A percentile compares a stretch with the other conserved stretches of the same genome.
phyloP scores from a whole-genome alignment of 2,329 filamentous ascomycete genomes.

The Fusarium liriodendri region DNA sequence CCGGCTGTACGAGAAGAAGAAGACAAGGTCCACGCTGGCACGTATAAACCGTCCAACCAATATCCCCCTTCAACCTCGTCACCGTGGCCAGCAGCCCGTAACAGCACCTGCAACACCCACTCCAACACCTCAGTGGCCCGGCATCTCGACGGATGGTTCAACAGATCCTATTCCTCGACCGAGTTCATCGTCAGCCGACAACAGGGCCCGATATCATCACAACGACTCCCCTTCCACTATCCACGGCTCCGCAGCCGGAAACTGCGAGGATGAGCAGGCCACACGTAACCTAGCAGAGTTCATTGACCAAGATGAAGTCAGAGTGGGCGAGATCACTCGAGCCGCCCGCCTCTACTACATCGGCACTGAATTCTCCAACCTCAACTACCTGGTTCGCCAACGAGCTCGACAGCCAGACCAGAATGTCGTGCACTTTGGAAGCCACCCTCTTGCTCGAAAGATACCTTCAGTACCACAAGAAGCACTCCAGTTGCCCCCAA shows the following conservation, averaged over 20 bases:
- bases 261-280: slow-evolving; percentile 54
- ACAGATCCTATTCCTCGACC: slow-evolving; percentile 19
- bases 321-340: slow-evolving; percentile 58
- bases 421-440: slow-evolving; percentile 50
- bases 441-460: slow-evolving; percentile 50
- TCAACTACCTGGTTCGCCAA: slow-evolving; percentile 65
- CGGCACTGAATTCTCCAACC: slow-evolving; percentile 66
- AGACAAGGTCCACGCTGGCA: slow-evolving; percentile 48
- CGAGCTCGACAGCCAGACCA: slow-evolving; percentile 47
- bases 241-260: slow-evolving; percentile 33
- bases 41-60: slow-evolving; percentile 42
- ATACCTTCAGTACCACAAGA: slow-evolving; percentile 55
- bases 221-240: slow-evolving; percentile 25
- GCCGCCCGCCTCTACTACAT: slow-evolving; percentile 64
- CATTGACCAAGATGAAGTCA: slow-evolving; percentile 60
- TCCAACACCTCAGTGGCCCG: slow-evolving; percentile 24
- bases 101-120: slow-evolving; percentile 39
- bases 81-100: slow-evolving; percentile 49
- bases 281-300: slow-evolving; percentile 59
- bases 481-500: slow-evolving; percentile 61
- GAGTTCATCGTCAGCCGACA: slow-evolving; percentile 17
- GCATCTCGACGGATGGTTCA: neutral
- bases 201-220: slow-evolving; percentile 10
- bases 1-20: slow-evolving; percentile 62
- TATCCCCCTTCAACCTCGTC: slow-evolving; percentile 59